These are phyloP conservation scores for Zasmidium citrigriseum DNA, from an alignment of 2,329 filamentous ascomycete genomes.

Conservation along the genomic window DNA sequence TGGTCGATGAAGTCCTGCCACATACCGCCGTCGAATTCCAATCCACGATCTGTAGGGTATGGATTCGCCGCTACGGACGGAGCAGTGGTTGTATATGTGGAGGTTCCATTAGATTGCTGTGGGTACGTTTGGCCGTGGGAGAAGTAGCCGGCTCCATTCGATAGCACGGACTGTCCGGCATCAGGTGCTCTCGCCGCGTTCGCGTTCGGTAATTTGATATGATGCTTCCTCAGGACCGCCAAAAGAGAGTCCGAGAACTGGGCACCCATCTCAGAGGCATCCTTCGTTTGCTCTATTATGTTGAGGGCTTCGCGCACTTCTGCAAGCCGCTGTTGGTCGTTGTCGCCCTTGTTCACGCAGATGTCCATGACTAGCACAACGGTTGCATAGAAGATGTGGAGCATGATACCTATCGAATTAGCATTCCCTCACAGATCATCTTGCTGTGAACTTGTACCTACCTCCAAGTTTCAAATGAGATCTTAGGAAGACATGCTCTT, in stretches of 20 bases:
- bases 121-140: background rate
- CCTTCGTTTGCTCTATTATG: conserved; percentile 24
- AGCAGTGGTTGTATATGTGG: background rate
- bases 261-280: conserved; percentile 16
- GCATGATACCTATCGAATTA: conserved; percentile 18
- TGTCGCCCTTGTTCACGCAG: conserved; percentile 25
- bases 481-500: conserved; percentile 1
- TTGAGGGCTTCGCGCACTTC: conserved; percentile 27
- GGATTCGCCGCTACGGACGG: background rate
- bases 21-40: conserved; percentile 23
- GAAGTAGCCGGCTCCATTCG: background rate
- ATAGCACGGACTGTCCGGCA: background rate
- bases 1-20: conserved; percentile 29
- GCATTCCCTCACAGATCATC: no score
- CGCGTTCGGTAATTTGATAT: conserved; percentile 19
- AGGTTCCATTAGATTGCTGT: background rate
- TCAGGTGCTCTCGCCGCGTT: background rate
- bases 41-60: background rate
- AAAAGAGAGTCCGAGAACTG: conserved; percentile 27
- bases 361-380: conserved; percentile 32
- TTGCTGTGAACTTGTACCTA: no score
- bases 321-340: conserved; percentile 6
- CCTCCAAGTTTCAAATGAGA: conserved; percentile 13
- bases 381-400: conserved; percentile 30
- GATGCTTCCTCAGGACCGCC: conserved; percentile 27